A percentile compares a stretch with the other conserved stretches of the same genome.
These are phyloP conservation scores for Vitis hybrid DNA, from an alignment of 177 flowering plant species.

Conservation along the genomic window DNA sequence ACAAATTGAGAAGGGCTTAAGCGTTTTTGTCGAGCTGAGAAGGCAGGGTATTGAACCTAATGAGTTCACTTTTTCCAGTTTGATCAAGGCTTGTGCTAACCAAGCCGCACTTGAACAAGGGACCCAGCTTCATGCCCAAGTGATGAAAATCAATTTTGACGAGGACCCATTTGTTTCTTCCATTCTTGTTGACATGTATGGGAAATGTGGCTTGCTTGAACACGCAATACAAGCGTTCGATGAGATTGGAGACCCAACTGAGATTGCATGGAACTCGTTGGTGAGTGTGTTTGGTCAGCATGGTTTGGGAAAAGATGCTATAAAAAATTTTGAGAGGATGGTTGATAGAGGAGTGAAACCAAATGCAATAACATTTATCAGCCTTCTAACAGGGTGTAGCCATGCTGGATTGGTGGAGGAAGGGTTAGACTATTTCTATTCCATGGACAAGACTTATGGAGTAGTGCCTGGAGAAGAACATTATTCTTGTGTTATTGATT, in stretches of 20 bases:
- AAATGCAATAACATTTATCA: constrained; percentile 40
- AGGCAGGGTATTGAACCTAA: constrained; percentile 43
- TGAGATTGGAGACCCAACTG: constrained; percentile 27
- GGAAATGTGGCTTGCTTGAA: constrained; percentile 49
- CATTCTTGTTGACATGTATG: constrained; percentile 54
- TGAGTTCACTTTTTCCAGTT: constrained; percentile 54
- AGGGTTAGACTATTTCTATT: constrained; percentile 39
- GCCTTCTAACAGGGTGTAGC: constrained; percentile 48
- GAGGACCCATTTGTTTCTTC: constrained; percentile 41
- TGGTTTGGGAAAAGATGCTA: constrained; percentile 45
- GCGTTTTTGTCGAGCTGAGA: constrained; percentile 27
- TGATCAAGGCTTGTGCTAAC: constrained; percentile 55
- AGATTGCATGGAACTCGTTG: constrained; percentile 45
- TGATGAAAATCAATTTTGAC: constrained; percentile 29
- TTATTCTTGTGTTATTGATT: constrained; percentile 52
- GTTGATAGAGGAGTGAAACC: constrained; percentile 33
- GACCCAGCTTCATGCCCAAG: constrained; percentile 50
- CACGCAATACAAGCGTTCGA: constrained; percentile 34
- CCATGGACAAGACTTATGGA: constrained; percentile 35
- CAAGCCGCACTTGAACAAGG: constrained; percentile 50
- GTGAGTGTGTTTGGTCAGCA: constrained; percentile 46
- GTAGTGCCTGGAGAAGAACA: constrained; percentile 45
- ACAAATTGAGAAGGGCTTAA: constrained; percentile 34
- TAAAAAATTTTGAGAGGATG: constrained; percentile 36
- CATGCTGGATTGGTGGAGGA: constrained; percentile 52